These are phyloP conservation scores for Penicillium soppii DNA, from an alignment of 495 filamentous ascomycete genomes.

Conservation along the genomic window DNA sequence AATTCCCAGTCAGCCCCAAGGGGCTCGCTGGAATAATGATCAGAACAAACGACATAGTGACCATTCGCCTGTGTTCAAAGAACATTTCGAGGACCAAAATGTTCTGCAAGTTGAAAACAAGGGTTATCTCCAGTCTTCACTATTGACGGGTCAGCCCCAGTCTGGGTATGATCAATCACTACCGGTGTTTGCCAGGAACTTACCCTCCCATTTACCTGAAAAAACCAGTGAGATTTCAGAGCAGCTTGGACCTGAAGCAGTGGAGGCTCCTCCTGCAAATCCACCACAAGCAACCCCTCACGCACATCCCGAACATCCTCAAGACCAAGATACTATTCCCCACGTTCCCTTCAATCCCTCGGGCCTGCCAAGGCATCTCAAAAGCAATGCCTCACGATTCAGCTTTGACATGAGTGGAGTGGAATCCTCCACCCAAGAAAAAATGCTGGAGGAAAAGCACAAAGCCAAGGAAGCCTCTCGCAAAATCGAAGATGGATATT, in stretches of 20 bases:
- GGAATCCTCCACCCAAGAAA: constrained; percentile 78
- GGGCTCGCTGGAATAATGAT: constrained; percentile 25
- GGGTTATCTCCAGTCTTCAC: constrained; percentile 45
- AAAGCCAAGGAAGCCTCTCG: constrained; percentile 62
- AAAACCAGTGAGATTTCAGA: constrained; percentile 15
- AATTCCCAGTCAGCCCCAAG: constrained; percentile 1
- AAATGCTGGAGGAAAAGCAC: constrained; percentile 81
- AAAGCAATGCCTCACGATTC: constrained; percentile 83
- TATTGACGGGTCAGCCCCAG: constrained; percentile 38
- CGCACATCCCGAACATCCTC: constrained; percentile 10
- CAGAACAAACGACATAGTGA: constrained; percentile 37
- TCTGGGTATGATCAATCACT: constrained; percentile 37
- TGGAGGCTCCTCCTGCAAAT: constrained; percentile 2
- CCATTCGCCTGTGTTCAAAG: constrained; percentile 64
- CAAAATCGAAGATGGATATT: constrained; percentile 44
- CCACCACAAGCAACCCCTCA: constrained; percentile 3
- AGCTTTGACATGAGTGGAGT: constrained; percentile 84
- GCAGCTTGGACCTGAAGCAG: neutral
- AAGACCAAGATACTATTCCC: constrained; percentile 38
- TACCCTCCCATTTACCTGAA: constrained; percentile 44
- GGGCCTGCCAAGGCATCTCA: constrained; percentile 68
- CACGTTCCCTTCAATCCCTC: constrained; percentile 40
- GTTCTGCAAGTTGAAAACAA: constrained; percentile 50
- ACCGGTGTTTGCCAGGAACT: constrained; percentile 51
- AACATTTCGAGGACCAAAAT: constrained; percentile 64